Base-by-base conservation (phyloP, 495 filamentous ascomycete species). In the Astrothelium subdiscretum region DNA sequence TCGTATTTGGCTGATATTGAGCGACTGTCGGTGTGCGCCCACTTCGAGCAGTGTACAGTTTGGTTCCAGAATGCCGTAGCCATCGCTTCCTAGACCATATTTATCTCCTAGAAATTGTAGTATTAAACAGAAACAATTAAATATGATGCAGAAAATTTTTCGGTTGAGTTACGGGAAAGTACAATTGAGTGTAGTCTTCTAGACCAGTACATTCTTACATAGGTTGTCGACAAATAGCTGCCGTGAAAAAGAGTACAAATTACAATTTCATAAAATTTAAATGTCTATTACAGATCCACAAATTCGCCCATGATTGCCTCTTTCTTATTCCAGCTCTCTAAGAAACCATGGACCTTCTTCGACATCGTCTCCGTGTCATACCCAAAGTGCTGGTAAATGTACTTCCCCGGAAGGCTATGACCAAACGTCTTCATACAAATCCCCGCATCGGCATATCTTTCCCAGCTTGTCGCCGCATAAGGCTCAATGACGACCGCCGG, bases 391-490 rank as follows among this genome's bases (percentile, higher is more conserved):
- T 78, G 75, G 62, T 83, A 85, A 3, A 76, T 78, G 3, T 74
- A 77, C 63, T 76, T 74, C 0, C 79, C 77, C 8, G 82, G 82
- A 61, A 83, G 67, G 65, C 74, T 77, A 31, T 78, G 68, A 8
- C 79, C 78, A 63, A 83, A 85, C 0, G 73, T 68, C 20, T 66
- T 75, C 66, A 85, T 71, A 24, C 66, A 76, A 58, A 78, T 72
- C 2, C 74, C 76, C 1, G 81, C 81, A 74, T 83, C 74, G 1
- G 82, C 81, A 67, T 83, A 84, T 13, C 82, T 71, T 69, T 85
- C 82, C 81, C 81, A 85, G 15, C 82, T 81, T 58, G 80, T 81
- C 0, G 74, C 73, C 0, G 77, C 74, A 68, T 80, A 84, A 0
- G 82, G 76, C 72, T 84, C 81, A 58, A 84, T 78, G 0, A 81